These are phyloP conservation scores for Raphanus sativus DNA, from an alignment of 345 rosid genomes.

Conservation along the genomic window DNA sequence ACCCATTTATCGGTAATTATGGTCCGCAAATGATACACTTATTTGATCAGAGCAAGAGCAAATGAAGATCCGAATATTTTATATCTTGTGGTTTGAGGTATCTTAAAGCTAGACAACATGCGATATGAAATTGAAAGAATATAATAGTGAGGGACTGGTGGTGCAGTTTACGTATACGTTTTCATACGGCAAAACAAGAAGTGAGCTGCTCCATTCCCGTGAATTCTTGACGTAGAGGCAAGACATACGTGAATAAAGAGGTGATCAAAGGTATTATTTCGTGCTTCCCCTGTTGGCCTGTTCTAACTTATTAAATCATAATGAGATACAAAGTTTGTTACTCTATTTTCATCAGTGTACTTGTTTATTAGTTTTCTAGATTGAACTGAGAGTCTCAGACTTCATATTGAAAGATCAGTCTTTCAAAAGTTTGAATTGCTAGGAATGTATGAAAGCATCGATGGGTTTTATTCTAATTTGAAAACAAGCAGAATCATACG, in stretches of 20 bases:
- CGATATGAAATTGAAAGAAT: not conserved
- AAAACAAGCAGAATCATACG: not conserved
- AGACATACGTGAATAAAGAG: conserved; percentile 4
- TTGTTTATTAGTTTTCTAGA: not conserved
- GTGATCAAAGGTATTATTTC: not conserved
- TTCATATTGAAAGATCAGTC: not conserved
- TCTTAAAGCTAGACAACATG: not conserved
- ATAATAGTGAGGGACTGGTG: not conserved
- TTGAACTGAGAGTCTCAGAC: not conserved
- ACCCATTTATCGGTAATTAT: not conserved
- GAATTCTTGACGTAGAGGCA: conserved; percentile 19
- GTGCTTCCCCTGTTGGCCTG: not conserved
- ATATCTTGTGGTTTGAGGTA: not conserved
- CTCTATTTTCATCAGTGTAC: not conserved
- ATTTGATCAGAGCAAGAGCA: not conserved
- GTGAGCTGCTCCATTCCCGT: conserved; percentile 11
- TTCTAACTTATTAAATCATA: not conserved
- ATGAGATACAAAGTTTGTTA: not conserved
- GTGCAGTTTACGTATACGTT: conserved; percentile 3
- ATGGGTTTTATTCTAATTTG: not conserved
- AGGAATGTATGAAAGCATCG: not conserved
- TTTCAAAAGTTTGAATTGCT: not conserved
- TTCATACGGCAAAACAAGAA: conserved; percentile 7
- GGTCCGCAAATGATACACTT: not conserved
- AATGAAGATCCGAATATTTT: not conserved